phyloP scores from a whole-genome alignment of 1,284 basidiomycete genomes.

The Fistulinella cinereoalba region DNA sequence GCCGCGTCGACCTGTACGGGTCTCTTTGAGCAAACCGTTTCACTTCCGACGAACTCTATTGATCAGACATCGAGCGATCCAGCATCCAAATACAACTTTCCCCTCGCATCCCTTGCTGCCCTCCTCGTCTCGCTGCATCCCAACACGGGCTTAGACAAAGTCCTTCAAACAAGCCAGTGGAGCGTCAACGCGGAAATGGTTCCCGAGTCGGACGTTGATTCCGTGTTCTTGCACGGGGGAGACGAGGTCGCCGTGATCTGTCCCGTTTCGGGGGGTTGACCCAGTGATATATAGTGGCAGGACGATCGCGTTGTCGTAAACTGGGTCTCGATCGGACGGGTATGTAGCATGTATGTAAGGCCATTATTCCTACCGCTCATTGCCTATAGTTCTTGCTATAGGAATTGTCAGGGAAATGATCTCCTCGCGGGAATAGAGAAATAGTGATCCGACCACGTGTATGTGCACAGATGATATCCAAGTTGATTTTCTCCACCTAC shows the following conservation, averaged over 20 bases:
- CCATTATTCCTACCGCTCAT: too few relatives aligned
- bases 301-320: too few relatives aligned
- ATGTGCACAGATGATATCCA: too few relatives aligned
- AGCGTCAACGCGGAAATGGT: constrained; percentile 80
- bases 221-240: constrained; percentile 57
- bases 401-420: too few relatives aligned
- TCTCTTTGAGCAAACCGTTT: constrained; percentile 47
- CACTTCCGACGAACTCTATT: constrained; percentile 35
- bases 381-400: too few relatives aligned
- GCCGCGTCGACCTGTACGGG: constrained; percentile 70
- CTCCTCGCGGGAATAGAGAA: too few relatives aligned
- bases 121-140: constrained; percentile 55
- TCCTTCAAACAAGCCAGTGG: constrained; percentile 65
- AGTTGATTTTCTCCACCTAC: too few relatives aligned
- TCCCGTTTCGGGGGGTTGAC: constrained; percentile 77
- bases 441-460: too few relatives aligned
- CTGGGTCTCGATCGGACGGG: too few relatives aligned
- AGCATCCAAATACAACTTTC: constrained; percentile 32
- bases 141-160: constrained; percentile 44
- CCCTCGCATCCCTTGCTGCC: constrained; percentile 49
- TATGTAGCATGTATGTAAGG: too few relatives aligned
- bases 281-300: too few relatives aligned
- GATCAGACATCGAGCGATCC: neutral
- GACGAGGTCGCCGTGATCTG: constrained; percentile 81
- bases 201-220: constrained; percentile 44